Evolutionary conservation across 1,139 yeast species (phyloP), one percentile per base, ranked within the genome.

Genomic region (Yamadazyma dendronema): DNA sequence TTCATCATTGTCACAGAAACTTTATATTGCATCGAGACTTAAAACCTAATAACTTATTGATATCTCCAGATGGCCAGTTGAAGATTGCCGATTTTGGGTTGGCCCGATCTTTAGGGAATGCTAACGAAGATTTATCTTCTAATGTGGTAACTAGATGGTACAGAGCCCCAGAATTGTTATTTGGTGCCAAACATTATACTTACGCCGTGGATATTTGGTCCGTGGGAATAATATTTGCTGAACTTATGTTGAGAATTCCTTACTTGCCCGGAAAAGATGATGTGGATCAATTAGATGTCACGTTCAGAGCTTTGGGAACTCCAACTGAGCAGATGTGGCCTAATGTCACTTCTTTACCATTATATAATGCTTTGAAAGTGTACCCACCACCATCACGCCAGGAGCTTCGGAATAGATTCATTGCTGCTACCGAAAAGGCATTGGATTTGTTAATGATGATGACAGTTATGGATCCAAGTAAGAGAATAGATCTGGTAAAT

Each of bases 131-230:
- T 41, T 67, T 92, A 56, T 86, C 97, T 0, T 85, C 95, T 1
- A 90, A 90, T 47, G 98, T 92, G 8, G 99, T 92, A 2, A 92
- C 99, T 2, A 67, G 97, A 43, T 92, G 98, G 98, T 92, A 92
- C 61, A 67, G 97, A 38, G 95, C 97, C 0, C 98, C 98, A 0
- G 98, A 92, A 53, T 67, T 92, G 35, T 63, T 92, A 28, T 83
- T 90, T 56, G 96, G 96, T 0, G 90, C 97, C 1, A 76, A 80
- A 37, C 95, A 88, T 56, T 92, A 92, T 53, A 85, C 96, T 0
- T 81, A 78, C 2, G 96, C 95, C 0, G 78, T 92, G 3, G 98
- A 92, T 60, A 70, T 88, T 3, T 92, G 98, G 98, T 86, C 96
- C 0, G 81, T 89, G 14, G 98, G 98, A 1, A 79, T 87, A 4